Evolutionary conservation across 2,329 filamentous ascomycete species (phyloP), one percentile per base, ranked within the genome.

Genomic region (Colletotrichum incanum): DNA sequence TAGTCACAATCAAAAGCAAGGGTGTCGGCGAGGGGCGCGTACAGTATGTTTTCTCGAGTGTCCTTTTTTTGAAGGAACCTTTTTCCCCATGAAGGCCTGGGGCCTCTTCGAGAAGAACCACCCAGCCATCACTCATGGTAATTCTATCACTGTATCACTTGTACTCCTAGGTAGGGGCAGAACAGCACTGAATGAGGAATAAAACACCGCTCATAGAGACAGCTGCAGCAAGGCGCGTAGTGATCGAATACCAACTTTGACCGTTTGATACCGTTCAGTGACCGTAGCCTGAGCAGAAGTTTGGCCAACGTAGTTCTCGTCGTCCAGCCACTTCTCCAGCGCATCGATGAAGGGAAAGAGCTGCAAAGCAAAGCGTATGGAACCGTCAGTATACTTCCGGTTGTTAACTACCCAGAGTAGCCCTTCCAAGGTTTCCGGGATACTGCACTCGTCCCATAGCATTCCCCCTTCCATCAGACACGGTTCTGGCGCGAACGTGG

Each of bases 381-480:
- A 43, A 3, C 28, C 58, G 9, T 61, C 26, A 5, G 58, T 18
- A 26, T 20, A 61, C 58, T n/a, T 39, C 3, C 43, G 39, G 43
- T 61, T 61, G 2, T 45, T 23, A 14, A 39, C 58, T 14, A 45
- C 28, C 58, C 58, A 45, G 8, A 47, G 12, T 14, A 61, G 58
- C 43, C 39, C 58, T 11, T 61, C 43, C 12, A 61, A 9, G 12
- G 47, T 61, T 8, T 61, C 58, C 8, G 39, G 34, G 56, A 59
- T 59, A 34, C 20, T 23, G 56, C 56, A 59, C 41, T 59, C 56
- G 41, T 59, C 56, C 56, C 56, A 59, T 34, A 59, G 34, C 56
- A 59, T 59, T 9, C 56, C 56, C 34, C 56, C 56, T n/a, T 59
- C 56, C 56, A 59, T 41, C 34, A 59, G 56, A 6, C 56, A 59